phyloP scores from a whole-genome alignment of 306 rosid genomes.

The Corylus heterophylla region DNA sequence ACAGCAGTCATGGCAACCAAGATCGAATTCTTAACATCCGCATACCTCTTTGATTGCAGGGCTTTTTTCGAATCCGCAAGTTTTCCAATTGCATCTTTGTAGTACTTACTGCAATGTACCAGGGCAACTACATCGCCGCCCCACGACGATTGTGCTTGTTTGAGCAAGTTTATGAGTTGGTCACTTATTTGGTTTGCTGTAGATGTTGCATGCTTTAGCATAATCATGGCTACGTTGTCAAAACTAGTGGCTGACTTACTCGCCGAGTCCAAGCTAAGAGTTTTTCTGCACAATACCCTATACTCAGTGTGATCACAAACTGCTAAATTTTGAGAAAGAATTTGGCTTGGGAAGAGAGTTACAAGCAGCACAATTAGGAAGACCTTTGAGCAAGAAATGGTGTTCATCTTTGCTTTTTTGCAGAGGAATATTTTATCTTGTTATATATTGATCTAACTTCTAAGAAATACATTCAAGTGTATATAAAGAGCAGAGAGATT shows the following conservation, averaged over 20 bases:
- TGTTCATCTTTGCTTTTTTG: neutral
- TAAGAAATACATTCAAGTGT: neutral
- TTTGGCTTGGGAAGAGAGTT: neutral
- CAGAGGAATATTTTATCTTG: no score
- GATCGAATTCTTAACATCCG: neutral
- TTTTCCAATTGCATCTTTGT: neutral
- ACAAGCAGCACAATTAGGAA: neutral
- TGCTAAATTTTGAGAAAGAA: neutral
- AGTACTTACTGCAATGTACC: conserved; percentile 7
- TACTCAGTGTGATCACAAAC: neutral
- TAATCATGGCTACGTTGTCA: neutral
- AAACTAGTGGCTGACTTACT: neutral
- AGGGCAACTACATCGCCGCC: neutral
- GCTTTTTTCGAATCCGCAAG: neutral
- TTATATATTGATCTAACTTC: no score
- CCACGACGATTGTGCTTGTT: no score
- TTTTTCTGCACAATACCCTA: neutral
- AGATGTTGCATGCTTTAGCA: neutral
- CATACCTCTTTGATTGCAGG: neutral
- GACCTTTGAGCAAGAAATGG: neutral
- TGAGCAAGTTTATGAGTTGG: neutral
- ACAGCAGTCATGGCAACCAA: conserved; percentile 10
- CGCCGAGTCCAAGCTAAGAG: neutral
- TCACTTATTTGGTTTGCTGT: neutral
- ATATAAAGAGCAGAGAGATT: neutral